phyloP scores from a whole-genome alignment of 106 monocot genomes.

The Platanthera guangdongensis region DNA sequence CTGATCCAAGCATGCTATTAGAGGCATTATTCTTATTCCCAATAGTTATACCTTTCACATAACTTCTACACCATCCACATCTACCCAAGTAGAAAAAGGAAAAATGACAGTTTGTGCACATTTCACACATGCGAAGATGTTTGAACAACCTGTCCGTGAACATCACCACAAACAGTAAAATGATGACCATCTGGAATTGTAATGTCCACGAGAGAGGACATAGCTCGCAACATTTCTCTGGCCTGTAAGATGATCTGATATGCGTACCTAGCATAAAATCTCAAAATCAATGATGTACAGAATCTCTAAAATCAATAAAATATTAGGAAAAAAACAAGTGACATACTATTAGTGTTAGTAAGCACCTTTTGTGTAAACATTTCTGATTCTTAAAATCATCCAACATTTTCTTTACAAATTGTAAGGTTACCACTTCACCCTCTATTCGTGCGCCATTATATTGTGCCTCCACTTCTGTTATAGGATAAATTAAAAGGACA shows the following conservation, averaged over 20 bases:
- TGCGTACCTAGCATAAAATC: constrained; percentile 58
- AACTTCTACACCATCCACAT: background rate
- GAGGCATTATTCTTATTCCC: background rate
- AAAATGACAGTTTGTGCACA: background rate
- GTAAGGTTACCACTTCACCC: constrained; percentile 71
- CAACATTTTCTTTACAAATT: constrained; percentile 93
- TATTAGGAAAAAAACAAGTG: background rate
- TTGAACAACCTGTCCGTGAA: constrained; percentile 77
- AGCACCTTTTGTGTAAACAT: constrained; percentile 73
- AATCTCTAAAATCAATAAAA: background rate
- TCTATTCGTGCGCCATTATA: constrained; percentile 93
- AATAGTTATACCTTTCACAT: background rate
- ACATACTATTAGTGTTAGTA: background rate
- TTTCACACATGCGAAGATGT: background rate
- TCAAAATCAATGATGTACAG: background rate
- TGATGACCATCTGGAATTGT: constrained; percentile 53
- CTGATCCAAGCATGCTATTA: no score
- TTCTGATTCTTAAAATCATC: constrained; percentile 89
- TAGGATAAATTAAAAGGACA: background rate
- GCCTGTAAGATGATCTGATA: constrained; percentile 79
- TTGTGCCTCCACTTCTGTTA: constrained; percentile 78
- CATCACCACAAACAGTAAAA: constrained; percentile 94
- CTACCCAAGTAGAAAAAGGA: background rate
- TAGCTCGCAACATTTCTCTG: constrained; percentile 44
- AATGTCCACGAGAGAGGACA: constrained; percentile 94